Conservation (phyloP, 495 filamentous ascomycete genomes). For the Tetracladium marchalianum region DNA sequence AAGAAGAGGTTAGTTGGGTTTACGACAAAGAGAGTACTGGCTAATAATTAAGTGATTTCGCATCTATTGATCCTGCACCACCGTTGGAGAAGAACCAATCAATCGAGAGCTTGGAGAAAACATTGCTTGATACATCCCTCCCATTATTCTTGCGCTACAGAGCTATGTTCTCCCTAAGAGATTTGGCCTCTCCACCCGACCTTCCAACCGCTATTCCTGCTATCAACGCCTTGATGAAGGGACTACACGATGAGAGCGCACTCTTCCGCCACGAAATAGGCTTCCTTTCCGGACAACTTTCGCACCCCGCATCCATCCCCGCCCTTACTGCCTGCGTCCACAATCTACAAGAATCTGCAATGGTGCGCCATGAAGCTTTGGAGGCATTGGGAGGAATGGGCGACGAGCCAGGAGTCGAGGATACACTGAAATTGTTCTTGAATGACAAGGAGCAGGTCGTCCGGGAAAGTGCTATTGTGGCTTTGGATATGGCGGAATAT, state of each 20-base stretch:
- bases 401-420: slow-evolving; percentile 86
- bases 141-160: slow-evolving; percentile 90
- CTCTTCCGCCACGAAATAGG: slow-evolving; percentile 98
- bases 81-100: slow-evolving; percentile 49
- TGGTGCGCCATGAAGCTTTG: slow-evolving; percentile 97
- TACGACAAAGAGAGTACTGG: background rate
- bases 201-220: slow-evolving; percentile 78
- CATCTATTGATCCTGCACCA: slow-evolving; percentile 91
- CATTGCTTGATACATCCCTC: slow-evolving; percentile 64
- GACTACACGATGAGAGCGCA: slow-evolving; percentile 76
- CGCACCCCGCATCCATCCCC: slow-evolving; percentile 91
- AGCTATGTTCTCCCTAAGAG: slow-evolving; percentile 94
- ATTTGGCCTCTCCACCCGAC: slow-evolving; percentile 85
- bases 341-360: slow-evolving; percentile 71
- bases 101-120: slow-evolving; percentile 67
- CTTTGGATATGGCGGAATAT: slow-evolving; percentile 95
- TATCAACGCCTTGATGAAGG: slow-evolving; percentile 74
- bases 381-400: slow-evolving; percentile 95
- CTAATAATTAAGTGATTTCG: slow-evolving; percentile 60
- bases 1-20: slow-evolving; percentile 55
- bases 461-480: slow-evolving; percentile 87
- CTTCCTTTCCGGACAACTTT: slow-evolving; percentile 95
- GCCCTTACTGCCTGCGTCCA: slow-evolving; percentile 71
- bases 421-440: slow-evolving; percentile 70
- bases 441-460: slow-evolving; percentile 89